Evolutionary conservation across 257 asterid species (phyloP).

Genomic region (Rauvolfia tetraphylla): DNA sequence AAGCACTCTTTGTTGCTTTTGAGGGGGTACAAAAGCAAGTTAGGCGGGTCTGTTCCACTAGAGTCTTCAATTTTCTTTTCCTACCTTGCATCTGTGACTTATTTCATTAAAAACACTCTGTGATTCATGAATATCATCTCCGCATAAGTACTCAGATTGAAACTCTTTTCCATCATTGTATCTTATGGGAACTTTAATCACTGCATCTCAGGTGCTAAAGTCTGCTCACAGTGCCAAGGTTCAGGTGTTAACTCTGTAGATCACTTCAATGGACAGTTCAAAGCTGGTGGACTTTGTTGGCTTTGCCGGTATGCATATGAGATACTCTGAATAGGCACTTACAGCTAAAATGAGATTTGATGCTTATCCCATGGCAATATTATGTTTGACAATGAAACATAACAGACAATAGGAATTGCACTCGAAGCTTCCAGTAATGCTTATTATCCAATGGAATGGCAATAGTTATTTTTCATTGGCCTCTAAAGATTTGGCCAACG

Average conservation of each 20-base stretch:
- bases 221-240: slow-evolving; percentile 75
- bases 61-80: background rate
- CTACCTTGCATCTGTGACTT: background rate
- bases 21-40: background rate
- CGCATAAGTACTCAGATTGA: background rate
- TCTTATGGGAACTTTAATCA: background rate
- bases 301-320: slow-evolving; percentile 67
- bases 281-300: slow-evolving; percentile 89
- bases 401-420: background rate
- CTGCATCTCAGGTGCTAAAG: slow-evolving; percentile 42
- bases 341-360: background rate
- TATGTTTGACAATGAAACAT: background rate
- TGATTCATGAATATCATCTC: background rate
- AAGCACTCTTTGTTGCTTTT: background rate
- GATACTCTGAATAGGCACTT: background rate
- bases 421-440: background rate
- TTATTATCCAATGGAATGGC: background rate
- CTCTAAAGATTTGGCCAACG: background rate
- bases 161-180: background rate
- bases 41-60: background rate
- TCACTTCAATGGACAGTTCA: slow-evolving; percentile 86
- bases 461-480: background rate
- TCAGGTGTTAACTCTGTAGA: slow-evolving; percentile 63
- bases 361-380: background rate
- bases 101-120: background rate